Evolutionary conservation across 768 basidiomycete genomes (phyloP).

Genomic region (Auricularia heimuer): DNA sequence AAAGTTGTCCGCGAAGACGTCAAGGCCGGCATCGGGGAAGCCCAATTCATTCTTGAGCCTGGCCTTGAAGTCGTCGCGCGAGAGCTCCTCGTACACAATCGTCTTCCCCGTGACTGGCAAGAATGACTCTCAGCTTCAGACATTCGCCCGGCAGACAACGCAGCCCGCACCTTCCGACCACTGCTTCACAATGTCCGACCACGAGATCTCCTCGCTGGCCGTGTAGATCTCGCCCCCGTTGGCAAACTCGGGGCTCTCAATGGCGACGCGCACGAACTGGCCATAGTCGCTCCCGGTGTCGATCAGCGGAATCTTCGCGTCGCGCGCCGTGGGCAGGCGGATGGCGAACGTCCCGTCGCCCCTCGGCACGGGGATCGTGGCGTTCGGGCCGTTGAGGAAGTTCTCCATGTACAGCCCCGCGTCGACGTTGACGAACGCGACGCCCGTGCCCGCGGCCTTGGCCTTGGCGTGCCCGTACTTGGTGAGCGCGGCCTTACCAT

Average conservation of each 20-base stretch:
- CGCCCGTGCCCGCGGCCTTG: constrained; percentile 13
- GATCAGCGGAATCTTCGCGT: neutral
- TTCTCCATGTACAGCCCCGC: constrained; percentile 5
- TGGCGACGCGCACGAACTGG: neutral
- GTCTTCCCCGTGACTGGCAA: neutral
- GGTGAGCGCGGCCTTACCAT: neutral
- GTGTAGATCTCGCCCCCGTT: neutral
- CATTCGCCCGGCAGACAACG: too few species aligned
- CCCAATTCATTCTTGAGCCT: neutral
- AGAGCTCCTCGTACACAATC: neutral
- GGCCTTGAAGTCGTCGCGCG: neutral
- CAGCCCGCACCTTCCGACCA: neutral
- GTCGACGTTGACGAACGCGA: constrained; percentile 13
- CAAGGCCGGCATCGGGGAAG: neutral
- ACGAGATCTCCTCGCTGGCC: neutral
- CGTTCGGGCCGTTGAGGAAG: neutral
- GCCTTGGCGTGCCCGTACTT: neutral
- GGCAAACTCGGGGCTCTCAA: neutral
- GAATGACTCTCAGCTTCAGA: too few species aligned
- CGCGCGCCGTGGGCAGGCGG: neutral
- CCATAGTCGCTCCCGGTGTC: neutral
- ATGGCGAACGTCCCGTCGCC: neutral
- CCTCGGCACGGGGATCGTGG: neutral
- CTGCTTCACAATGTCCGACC: neutral
- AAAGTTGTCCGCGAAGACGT: neutral